A percentile compares a stretch with the other conserved stretches of the same genome.
phyloP scores from a whole-genome alignment of 2,329 filamentous ascomycete genomes.

The Pseudocercospora cruenta region DNA sequence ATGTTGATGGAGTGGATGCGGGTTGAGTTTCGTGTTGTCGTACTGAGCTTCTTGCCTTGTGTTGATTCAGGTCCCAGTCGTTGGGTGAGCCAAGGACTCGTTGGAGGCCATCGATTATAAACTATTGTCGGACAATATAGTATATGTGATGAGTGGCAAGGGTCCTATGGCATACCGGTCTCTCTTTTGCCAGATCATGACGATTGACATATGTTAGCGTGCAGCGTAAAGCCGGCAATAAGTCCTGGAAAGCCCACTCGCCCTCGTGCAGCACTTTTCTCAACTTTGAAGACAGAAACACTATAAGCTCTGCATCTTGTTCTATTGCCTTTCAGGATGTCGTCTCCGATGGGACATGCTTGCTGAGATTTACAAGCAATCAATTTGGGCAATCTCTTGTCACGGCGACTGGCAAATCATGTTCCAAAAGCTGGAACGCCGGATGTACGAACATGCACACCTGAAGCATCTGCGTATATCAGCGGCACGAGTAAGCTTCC shows the following conservation, averaged over 20 bases:
- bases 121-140: neutral
- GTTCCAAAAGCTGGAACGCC: too few species aligned
- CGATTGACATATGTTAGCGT: neutral
- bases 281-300: neutral
- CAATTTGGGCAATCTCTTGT: neutral
- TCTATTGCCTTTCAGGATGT: neutral
- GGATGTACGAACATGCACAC: too few species aligned
- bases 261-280: too few species aligned
- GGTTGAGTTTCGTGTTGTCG: neutral
- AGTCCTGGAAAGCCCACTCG: too few species aligned
- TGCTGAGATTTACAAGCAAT: neutral
- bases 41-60: neutral
- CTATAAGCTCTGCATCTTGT: too few species aligned
- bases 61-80: neutral
- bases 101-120: neutral
- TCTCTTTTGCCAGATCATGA: neutral
- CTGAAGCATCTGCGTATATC: too few species aligned
- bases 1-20: neutral
- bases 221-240: too few species aligned
- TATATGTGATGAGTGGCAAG: neutral
- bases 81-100: neutral
- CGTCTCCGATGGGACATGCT: neutral
- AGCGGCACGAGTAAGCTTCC: too few species aligned
- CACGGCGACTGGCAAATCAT: neutral
- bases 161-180: neutral